Evolutionary conservation across 108 stramenopile genomes (phyloP).

Genomic region (Conticribra weissflogii): DNA sequence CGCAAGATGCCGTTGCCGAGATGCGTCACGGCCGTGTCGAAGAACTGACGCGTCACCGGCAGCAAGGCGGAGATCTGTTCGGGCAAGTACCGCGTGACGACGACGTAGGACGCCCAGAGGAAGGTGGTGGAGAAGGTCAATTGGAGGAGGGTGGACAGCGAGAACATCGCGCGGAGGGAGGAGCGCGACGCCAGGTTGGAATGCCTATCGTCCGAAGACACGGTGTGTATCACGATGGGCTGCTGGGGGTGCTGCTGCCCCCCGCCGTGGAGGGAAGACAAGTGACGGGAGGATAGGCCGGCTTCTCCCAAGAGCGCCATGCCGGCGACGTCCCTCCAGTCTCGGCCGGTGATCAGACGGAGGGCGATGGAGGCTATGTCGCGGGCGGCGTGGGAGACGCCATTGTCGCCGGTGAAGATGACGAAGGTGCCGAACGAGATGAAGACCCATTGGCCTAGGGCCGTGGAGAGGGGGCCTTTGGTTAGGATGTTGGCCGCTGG

Average conservation of each 20-base stretch:
- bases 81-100: constrained; percentile 62
- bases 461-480: constrained; percentile 40
- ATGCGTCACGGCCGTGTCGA: constrained; percentile 66
- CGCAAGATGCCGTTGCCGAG: constrained; percentile 69
- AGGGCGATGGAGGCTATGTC: constrained; percentile 17
- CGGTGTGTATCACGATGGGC: constrained; percentile 41
- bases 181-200: neutral
- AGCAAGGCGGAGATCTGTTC: constrained; percentile 68
- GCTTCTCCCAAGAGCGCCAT: constrained; percentile 17
- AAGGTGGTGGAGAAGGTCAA: constrained; percentile 41
- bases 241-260: no score
- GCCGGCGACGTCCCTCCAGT: no score
- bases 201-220: constrained; percentile 5
- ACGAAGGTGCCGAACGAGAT: constrained; percentile 56
- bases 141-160: constrained; percentile 23
- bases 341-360: constrained; percentile 23
- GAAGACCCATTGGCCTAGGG: constrained; percentile 67
- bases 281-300: neutral
- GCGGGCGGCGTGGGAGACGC: constrained; percentile 29
- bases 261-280: neutral
- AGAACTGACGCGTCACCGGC: constrained; percentile 75
- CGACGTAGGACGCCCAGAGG: constrained; percentile 71
- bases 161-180: neutral
- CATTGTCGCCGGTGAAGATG: constrained; percentile 46
- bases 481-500: constrained; percentile 19